Evolutionary conservation across 2,329 filamentous ascomycete species (phyloP).

Genomic region (Trichoderma aggressivum): DNA sequence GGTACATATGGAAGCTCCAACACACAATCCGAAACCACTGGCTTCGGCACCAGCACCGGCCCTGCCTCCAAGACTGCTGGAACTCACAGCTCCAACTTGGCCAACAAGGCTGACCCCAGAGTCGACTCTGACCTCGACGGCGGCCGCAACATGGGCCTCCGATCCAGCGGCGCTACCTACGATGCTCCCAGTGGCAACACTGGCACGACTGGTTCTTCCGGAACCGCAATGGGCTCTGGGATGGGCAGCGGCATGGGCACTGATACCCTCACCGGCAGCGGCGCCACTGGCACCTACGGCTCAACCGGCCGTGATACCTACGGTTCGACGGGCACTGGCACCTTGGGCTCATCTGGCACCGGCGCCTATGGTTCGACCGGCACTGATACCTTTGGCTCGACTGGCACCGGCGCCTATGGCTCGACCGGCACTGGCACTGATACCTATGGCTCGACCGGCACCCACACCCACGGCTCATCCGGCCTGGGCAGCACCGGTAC

Average conservation of each 20-base stretch:
- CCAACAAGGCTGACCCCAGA: constrained; percentile 53
- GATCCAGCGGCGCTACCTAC: constrained; percentile 14
- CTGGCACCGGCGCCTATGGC: constrained; percentile 22
- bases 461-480: not conserved
- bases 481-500: not conserved
- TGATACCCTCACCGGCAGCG: constrained; percentile 19
- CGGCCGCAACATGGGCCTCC: constrained; percentile 29
- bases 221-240: constrained; percentile 34
- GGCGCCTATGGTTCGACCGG: not conserved
- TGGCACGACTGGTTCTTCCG: constrained; percentile 24
- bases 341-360: not conserved
- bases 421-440: not conserved
- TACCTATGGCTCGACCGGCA: not conserved
- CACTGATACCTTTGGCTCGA: constrained; percentile 17
- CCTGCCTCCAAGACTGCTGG: constrained; percentile 18
- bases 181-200: not conserved
- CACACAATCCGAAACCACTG: not conserved
- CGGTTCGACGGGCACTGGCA: constrained; percentile 22
- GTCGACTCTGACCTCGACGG: constrained; percentile 52
- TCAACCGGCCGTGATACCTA: constrained; percentile 16
- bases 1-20: not conserved
- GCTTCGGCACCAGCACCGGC: not conserved
- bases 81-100: constrained; percentile 43
- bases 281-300: constrained; percentile 23
- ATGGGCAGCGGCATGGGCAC: constrained; percentile 31